Evolutionary conservation across 2,329 filamentous ascomycete genomes (phyloP).

Genomic region (Mycogone perniciosa): DNA sequence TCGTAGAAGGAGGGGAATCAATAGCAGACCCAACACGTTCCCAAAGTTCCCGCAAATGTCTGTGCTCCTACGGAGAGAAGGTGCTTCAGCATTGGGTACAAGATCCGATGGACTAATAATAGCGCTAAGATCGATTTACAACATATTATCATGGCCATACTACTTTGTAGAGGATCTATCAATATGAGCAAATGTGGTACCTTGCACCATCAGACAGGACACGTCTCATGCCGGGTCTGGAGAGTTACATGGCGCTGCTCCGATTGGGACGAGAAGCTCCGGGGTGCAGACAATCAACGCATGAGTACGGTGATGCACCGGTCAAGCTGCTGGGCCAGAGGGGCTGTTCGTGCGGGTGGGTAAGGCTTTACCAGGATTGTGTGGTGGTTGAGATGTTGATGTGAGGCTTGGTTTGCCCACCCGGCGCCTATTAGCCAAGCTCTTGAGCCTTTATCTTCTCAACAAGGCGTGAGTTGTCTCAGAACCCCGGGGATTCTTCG

Average conservation of each 20-base stretch:
- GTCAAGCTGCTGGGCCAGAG: not conserved
- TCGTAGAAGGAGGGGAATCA: no score
- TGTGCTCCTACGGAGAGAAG: no score
- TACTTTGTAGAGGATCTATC: not conserved
- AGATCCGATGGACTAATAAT: no score
- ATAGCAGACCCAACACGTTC: no score
- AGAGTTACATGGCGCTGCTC: no score
- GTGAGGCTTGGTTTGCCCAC: no score
- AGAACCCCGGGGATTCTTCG: not conserved
- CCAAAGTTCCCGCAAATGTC: no score
- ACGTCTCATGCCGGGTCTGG: not conserved
- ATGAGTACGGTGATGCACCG: not conserved
- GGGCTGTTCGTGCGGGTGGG: no score
- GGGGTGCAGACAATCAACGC: not conserved
- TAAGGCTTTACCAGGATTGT: no score
- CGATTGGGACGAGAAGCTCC: not conserved
- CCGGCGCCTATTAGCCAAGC: no score
- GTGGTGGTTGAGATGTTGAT: not conserved
- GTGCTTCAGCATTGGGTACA: no score
- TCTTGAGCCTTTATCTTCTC: not conserved
- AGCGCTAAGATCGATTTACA: not conserved
- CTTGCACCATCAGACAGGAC: not conserved
- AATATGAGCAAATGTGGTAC: not conserved
- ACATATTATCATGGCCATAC: not conserved
- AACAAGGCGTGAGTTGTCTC: not conserved